Evolutionary conservation across 345 rosid species (phyloP).

Genomic region (Lepidium aucheri): DNA sequence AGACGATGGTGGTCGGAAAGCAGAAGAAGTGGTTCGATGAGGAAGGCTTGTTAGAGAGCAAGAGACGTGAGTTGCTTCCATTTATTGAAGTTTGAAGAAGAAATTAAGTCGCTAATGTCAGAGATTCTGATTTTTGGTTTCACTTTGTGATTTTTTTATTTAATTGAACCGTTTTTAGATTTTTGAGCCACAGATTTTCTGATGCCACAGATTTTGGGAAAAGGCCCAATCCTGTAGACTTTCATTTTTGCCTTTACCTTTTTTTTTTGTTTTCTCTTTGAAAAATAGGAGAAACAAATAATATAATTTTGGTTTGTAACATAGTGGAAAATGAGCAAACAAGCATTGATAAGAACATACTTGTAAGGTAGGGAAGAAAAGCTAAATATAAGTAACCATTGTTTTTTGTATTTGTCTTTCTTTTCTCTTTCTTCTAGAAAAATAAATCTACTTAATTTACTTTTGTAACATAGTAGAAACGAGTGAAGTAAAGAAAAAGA

Average conservation of each 20-base stretch:
- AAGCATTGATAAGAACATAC: no score
- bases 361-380: no score
- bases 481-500: no score
- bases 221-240: not conserved
- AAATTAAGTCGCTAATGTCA: not conserved
- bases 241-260: not conserved
- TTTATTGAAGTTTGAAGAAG: not conserved
- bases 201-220: not conserved
- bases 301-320: not conserved
- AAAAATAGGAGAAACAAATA: not conserved
- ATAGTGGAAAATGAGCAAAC: no score
- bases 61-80: constrained; percentile 10
- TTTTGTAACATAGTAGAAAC: no score
- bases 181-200: not conserved
- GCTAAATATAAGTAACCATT: no score
- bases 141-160: not conserved
- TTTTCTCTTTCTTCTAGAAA: no score
- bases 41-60: constrained; percentile 6
- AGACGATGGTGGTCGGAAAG: not conserved
- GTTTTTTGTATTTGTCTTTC: no score
- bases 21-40: not conserved
- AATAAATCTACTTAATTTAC: no score
- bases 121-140: not conserved
- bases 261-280: not conserved
- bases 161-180: not conserved